phyloP scores from a whole-genome alignment of 768 basidiomycete species.

The Serendipita sp. region DNA sequence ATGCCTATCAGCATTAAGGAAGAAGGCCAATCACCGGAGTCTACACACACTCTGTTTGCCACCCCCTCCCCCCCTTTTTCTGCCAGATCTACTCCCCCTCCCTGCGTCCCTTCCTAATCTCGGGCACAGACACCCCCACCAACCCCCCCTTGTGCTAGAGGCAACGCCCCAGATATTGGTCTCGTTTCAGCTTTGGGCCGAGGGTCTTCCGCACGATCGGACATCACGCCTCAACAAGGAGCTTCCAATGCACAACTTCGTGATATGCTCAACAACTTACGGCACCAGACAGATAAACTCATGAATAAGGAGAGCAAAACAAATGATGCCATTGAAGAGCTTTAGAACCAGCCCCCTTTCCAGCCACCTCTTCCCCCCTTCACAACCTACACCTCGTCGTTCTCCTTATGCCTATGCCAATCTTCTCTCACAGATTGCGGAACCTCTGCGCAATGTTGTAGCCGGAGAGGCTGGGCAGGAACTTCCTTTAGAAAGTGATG shows the following conservation, averaged over 20 bases:
- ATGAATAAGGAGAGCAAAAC: constrained; percentile 45
- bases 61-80: neutral
- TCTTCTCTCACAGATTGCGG: constrained; percentile 20
- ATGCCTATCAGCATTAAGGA: neutral
- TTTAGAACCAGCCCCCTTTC: constrained; percentile 29
- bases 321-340: constrained; percentile 42
- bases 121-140: neutral
- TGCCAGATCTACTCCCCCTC: neutral
- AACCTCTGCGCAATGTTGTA: constrained; percentile 14
- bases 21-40: neutral
- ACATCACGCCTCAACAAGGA: constrained; percentile 6
- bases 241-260: constrained; percentile 25
- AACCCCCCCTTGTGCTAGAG: neutral
- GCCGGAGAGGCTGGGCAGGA: neutral
- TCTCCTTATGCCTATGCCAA: constrained; percentile 11
- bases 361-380: constrained; percentile 26
- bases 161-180: neutral
- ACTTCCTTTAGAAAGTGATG: neutral
- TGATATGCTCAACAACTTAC: constrained; percentile 38
- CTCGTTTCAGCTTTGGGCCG: neutral
- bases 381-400: neutral
- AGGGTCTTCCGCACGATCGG: constrained; percentile 1
- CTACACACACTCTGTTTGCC: neutral
- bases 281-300: constrained; percentile 41
- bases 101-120: constrained; percentile 4